phyloP scores from a whole-genome alignment of 2,329 filamentous ascomycete species.

The Microascus cirrosus region DNA sequence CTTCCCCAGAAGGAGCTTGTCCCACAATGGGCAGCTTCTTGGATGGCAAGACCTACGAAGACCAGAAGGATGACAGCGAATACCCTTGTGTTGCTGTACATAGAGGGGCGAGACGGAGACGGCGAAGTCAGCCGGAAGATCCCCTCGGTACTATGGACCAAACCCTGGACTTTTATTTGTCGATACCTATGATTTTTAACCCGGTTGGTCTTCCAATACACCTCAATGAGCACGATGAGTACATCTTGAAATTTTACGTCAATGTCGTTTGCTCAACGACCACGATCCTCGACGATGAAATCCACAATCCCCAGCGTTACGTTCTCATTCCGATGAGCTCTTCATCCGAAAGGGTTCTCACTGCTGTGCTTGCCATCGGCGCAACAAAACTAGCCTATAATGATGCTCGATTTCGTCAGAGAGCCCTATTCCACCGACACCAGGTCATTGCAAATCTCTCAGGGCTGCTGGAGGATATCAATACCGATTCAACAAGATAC shows the following conservation, averaged over 20 bases:
- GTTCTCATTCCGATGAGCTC: neutral
- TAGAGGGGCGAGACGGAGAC: neutral
- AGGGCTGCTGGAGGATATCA: neutral
- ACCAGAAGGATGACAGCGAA: neutral
- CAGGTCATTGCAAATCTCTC: neutral
- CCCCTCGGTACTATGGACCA: neutral
- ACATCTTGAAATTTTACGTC: neutral
- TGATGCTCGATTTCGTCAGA: neutral
- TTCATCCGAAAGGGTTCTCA: neutral
- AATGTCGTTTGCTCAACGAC: neutral
- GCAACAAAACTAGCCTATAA: neutral
- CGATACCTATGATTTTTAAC: neutral
- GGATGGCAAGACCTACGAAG: neutral
- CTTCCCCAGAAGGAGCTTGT: neutral
- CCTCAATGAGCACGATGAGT: neutral
- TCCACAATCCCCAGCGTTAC: neutral
- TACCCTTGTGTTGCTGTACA: neutral
- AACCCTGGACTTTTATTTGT: neutral
- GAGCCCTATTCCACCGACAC: neutral
- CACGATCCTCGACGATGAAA: neutral
- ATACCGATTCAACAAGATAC: neutral
- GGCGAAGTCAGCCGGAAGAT: neutral
- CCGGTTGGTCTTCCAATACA: neutral
- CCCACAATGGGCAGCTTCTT: neutral
- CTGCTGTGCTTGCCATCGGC: neutral